phyloP scores from a whole-genome alignment of 2,329 filamentous ascomycete species.

The Phymatotrichopsis omnivora region DNA sequence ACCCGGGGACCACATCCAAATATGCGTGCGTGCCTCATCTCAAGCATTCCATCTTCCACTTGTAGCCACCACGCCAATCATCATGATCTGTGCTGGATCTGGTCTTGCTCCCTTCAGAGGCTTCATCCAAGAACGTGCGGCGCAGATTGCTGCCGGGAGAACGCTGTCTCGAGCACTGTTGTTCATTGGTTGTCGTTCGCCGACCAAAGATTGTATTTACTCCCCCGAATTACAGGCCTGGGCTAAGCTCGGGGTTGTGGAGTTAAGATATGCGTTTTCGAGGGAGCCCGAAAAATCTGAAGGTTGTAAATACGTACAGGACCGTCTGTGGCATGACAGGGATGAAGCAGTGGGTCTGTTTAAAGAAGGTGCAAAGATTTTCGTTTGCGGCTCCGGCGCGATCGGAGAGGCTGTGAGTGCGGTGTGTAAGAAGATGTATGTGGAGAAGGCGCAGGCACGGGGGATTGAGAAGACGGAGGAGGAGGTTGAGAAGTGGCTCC shows the following conservation, averaged over 20 bases:
- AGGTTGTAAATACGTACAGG: constrained; percentile 46
- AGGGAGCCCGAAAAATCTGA: constrained; percentile 38
- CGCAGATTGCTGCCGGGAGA: constrained; percentile 41
- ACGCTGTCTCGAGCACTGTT: constrained; percentile 51
- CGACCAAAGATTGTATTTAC: constrained; percentile 53
- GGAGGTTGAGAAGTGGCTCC: constrained; percentile 40
- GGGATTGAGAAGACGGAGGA: constrained; percentile 36
- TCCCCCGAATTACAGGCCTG: constrained; percentile 47
- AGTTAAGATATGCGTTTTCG: constrained; percentile 52
- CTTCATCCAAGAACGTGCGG: constrained; percentile 52
- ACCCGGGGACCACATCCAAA: constrained; percentile 37
- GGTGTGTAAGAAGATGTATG: constrained; percentile 38
- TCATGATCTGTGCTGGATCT: constrained; percentile 45
- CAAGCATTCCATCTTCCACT: constrained; percentile 44
- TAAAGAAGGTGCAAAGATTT: constrained; percentile 46
- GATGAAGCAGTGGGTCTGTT: constrained; percentile 41
- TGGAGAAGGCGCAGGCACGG: constrained; percentile 34
- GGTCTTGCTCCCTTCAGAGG: constrained; percentile 54
- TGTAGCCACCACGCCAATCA: constrained; percentile 42
- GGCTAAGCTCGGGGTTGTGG: constrained; percentile 51
- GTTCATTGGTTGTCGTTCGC: constrained; percentile 53
- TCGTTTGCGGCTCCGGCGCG: constrained; percentile 52
- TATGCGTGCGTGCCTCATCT: constrained; percentile 39
- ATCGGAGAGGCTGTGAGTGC: constrained; percentile 41
- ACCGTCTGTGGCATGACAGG: constrained; percentile 42